phyloP scores from a whole-genome alignment of 257 asterid species.

The Mentha longifolia region DNA sequence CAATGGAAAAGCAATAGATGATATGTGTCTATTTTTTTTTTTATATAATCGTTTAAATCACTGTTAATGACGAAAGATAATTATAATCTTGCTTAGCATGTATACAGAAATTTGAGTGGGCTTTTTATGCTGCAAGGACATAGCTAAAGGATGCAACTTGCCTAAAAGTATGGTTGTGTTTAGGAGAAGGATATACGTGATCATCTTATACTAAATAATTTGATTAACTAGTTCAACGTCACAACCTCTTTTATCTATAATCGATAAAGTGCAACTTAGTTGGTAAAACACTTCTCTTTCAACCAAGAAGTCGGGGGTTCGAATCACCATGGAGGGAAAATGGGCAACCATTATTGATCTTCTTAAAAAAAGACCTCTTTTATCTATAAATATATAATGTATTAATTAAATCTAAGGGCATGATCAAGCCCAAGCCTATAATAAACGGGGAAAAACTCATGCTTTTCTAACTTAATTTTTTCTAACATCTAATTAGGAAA shows the following conservation, averaged over 20 bases:
- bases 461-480: not conserved
- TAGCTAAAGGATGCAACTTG: conserved; percentile 16
- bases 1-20: conserved; percentile 4
- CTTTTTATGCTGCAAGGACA: conserved; percentile 12
- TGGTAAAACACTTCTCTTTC: no score
- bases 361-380: no score
- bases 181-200: not conserved
- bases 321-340: no score
- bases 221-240: no score
- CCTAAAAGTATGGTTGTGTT: not conserved
- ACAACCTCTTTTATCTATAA: no score
- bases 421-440: not conserved
- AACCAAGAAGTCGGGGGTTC: no score
- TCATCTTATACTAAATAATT: not conserved
- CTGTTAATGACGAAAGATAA: not conserved
- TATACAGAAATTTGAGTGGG: not conserved
- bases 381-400: not conserved
- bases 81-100: not conserved
- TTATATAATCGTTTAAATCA: not conserved
- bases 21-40: not conserved
- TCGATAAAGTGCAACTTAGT: no score
- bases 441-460: not conserved
- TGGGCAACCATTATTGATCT: no score
- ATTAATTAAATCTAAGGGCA: not conserved
- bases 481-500: not conserved